A percentile compares a stretch with the other conserved stretches of the same genome.
phyloP scores from a whole-genome alignment of 768 basidiomycete genomes.

The Kwoniella newhampshirensis region DNA sequence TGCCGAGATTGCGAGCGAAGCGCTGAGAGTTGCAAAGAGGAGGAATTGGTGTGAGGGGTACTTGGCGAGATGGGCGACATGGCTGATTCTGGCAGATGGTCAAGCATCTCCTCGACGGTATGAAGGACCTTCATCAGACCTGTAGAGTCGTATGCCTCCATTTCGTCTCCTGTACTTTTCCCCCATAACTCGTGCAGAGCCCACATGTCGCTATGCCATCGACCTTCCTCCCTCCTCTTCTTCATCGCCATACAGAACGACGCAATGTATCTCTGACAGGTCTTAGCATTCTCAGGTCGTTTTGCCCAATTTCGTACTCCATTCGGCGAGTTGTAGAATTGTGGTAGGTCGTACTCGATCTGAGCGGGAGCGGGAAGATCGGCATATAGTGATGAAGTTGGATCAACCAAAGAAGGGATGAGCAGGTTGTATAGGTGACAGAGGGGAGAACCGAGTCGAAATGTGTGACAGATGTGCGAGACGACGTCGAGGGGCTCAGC shows the following conservation, averaged over 20 bases:
- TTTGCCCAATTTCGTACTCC: conserved; percentile 48
- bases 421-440: conserved; percentile 96
- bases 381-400: conserved; percentile 27
- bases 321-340: conserved; percentile 35
- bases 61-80: conserved; percentile 55
- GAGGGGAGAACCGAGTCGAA: conserved; percentile 87
- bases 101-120: conserved; percentile 49
- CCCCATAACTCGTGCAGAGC: conserved; percentile 82
- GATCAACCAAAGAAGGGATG: conserved; percentile 48
- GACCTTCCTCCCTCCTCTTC: conserved; percentile 62
- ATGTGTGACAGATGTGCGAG: conserved; percentile 88
- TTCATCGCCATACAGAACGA: conserved; percentile 87
- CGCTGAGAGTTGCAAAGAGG: conserved; percentile 8
- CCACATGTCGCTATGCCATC: conserved; percentile 73
- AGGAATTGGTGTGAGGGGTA: conserved; percentile 21
- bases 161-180: conserved; percentile 70
- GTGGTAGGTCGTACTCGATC: conserved; percentile 47
- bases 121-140: conserved; percentile 75
- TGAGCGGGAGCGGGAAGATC: conserved; percentile 22
- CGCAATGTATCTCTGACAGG: conserved; percentile 85
- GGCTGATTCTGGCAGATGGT: conserved; percentile 50
- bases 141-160: conserved; percentile 73
- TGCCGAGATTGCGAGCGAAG: conserved; percentile 21
- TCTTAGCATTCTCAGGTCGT: conserved; percentile 67
- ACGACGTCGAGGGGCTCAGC: conserved; percentile 69